phyloP scores from a whole-genome alignment of 1,139 yeast species.

The Sugiyamaella sp. region DNA sequence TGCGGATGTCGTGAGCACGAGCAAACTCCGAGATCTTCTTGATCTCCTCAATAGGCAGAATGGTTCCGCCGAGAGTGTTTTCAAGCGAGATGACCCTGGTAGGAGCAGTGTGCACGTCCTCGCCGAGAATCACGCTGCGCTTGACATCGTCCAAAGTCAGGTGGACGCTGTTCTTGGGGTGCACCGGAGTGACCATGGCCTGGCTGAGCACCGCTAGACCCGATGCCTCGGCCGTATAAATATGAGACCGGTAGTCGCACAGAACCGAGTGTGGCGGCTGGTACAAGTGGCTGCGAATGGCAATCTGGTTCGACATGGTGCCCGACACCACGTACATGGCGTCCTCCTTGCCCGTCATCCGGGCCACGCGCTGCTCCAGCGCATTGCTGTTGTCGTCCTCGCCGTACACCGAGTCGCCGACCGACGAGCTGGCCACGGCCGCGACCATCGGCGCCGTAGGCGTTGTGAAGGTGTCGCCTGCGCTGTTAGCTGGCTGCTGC shows the following conservation, averaged over 20 bases:
- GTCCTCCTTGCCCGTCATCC: constrained; percentile 77
- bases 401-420: constrained; percentile 87
- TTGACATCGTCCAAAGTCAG: constrained; percentile 80
- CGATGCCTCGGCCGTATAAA: constrained; percentile 83
- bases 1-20: constrained; percentile 57
- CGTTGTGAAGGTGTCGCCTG: constrained; percentile 85
- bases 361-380: constrained; percentile 67
- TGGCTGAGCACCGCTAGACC: constrained; percentile 88
- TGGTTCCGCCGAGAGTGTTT: constrained; percentile 83
- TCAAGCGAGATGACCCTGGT: constrained; percentile 84
- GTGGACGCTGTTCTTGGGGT: constrained; percentile 72
- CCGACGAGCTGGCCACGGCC: constrained; percentile 60
- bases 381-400: constrained; percentile 74
- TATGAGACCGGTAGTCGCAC: constrained; percentile 86
- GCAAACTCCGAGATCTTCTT: constrained; percentile 74
- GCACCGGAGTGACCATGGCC: constrained; percentile 88
- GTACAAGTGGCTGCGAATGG: constrained; percentile 69
- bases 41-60: constrained; percentile 82
- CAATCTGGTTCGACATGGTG: constrained; percentile 89
- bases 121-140: constrained; percentile 67
- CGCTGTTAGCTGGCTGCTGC: not conserved
- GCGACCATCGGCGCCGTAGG: constrained; percentile 79
- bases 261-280: constrained; percentile 88
- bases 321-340: constrained; percentile 88
- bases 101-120: constrained; percentile 88